phyloP scores from a whole-genome alignment of 2,329 filamentous ascomycete species.

The Paecilomyces sp. region DNA sequence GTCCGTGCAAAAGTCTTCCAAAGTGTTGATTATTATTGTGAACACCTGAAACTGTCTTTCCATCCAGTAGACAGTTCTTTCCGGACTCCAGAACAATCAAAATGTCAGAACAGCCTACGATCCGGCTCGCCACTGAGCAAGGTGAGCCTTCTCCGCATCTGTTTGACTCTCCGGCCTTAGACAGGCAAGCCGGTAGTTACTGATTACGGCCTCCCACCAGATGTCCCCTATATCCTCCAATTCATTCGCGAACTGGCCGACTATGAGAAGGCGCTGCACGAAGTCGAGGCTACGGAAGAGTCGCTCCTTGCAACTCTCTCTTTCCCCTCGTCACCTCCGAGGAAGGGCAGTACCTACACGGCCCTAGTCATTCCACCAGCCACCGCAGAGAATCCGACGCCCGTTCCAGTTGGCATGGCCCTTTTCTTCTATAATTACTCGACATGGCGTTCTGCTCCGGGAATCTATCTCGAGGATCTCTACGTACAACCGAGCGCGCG shows the following conservation, averaged over 20 bases:
- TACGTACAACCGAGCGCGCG: slow-evolving; percentile 67
- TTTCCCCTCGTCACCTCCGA: slow-evolving; percentile 53
- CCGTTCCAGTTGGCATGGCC: slow-evolving; percentile 63
- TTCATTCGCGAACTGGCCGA: slow-evolving; percentile 80
- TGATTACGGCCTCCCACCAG: slow-evolving; percentile 39
- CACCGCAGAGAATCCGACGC: slow-evolving; percentile 28
- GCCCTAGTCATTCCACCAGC: slow-evolving; percentile 56
- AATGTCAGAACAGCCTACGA: slow-evolving; percentile 30
- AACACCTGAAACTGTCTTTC: background rate
- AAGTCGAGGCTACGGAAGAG: slow-evolving; percentile 71
- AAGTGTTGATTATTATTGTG: background rate
- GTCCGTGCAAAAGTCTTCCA: background rate
- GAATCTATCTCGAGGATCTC: slow-evolving; percentile 92
- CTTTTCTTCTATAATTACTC: slow-evolving; percentile 95
- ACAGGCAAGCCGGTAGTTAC: background rate
- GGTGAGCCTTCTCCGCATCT: slow-evolving; percentile 16
- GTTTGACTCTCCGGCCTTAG: background rate
- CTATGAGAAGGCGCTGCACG: slow-evolving; percentile 71
- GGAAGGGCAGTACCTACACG: slow-evolving; percentile 62
- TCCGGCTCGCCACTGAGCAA: slow-evolving; percentile 34
- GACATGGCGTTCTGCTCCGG: slow-evolving; percentile 81
- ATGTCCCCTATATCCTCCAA: slow-evolving; percentile 71
- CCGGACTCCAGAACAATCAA: background rate
- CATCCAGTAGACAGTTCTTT: background rate
- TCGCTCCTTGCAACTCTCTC: slow-evolving; percentile 69